These are phyloP conservation scores for Dissophora globulifera DNA, from an alignment of 192 early-diverging fungal genomes.

Conservation along the genomic window DNA sequence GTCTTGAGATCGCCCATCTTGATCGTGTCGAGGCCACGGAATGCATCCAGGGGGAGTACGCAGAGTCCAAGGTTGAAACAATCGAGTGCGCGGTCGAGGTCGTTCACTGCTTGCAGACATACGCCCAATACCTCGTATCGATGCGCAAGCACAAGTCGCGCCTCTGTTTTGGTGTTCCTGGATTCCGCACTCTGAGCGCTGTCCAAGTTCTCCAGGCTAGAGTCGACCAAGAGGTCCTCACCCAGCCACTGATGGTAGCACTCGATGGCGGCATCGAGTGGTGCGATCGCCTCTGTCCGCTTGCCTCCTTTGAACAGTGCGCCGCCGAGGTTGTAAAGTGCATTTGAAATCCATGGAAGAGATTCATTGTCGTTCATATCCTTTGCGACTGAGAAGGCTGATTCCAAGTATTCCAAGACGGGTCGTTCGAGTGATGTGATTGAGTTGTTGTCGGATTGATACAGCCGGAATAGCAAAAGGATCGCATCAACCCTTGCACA, in stretches of 20 bases:
- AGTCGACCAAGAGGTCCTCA: not conserved
- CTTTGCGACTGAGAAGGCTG: constrained; percentile 31
- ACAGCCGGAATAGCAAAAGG: constrained; percentile 29
- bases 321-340: constrained; percentile 62
- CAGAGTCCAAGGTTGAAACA: constrained; percentile 28
- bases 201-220: not conserved
- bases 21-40: constrained; percentile 16
- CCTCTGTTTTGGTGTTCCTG: not conserved
- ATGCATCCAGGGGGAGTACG: constrained; percentile 11
- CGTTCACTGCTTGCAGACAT: constrained; percentile 18
- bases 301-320: constrained; percentile 38
- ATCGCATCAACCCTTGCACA: constrained; percentile 42
- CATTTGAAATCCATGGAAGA: constrained; percentile 61
- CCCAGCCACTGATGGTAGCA: constrained; percentile 18
- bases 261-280: constrained; percentile 35
- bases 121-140: constrained; percentile 44
- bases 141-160: constrained; percentile 13
- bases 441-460: not conserved
- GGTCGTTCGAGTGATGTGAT: not conserved
- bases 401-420: constrained; percentile 26
- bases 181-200: not conserved
- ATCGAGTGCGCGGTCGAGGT: constrained; percentile 1
- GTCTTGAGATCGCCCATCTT: constrained; percentile 2
- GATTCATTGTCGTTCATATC: constrained; percentile 52
- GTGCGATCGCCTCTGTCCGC: constrained; percentile 43